These are phyloP conservation scores for Xerocomellus amylosporus DNA, from an alignment of 768 basidiomycete genomes.

Conservation along the genomic window DNA sequence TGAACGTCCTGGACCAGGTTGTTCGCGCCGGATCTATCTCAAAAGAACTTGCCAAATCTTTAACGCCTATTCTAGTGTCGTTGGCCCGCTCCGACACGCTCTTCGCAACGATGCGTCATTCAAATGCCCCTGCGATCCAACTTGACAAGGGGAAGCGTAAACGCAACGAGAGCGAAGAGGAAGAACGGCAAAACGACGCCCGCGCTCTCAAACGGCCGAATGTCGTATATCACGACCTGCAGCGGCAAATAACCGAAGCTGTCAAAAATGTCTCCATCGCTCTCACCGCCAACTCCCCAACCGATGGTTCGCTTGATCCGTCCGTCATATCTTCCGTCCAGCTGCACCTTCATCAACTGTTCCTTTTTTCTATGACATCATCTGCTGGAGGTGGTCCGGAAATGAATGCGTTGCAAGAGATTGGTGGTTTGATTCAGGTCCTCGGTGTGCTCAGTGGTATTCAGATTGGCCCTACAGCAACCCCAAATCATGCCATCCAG, in stretches of 20 bases:
- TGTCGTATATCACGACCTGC: conserved; percentile 45
- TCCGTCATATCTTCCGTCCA: conserved; percentile 68
- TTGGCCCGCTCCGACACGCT: conserved; percentile 64
- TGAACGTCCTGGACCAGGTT: conserved; percentile 53
- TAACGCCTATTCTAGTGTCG: conserved; percentile 61
- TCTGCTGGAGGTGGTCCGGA: conserved; percentile 50
- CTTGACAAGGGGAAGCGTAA: conserved; percentile 76
- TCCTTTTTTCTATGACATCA: conserved; percentile 75
- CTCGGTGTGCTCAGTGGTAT: conserved; percentile 78
- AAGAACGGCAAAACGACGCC: conserved; percentile 25
- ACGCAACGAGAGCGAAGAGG: conserved; percentile 49
- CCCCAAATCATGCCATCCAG: conserved; percentile 28
- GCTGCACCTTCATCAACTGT: conserved; percentile 69
- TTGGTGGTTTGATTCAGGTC: conserved; percentile 79
- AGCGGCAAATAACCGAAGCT: conserved; percentile 58
- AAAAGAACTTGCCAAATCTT: conserved; percentile 50
- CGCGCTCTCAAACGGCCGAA: conserved; percentile 46
- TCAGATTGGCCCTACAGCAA: conserved; percentile 50
- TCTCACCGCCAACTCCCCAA: conserved; percentile 36
- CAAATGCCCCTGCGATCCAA: conserved; percentile 58
- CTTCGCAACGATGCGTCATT: conserved; percentile 63
- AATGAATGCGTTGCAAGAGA: conserved; percentile 65
- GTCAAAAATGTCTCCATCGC: conserved; percentile 54
- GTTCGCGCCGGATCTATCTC: conserved; percentile 47
- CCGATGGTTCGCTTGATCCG: conserved; percentile 49